Percentiles rank a stretch among this genome's conserved stretches.
These are phyloP conservation scores for Periglandula ipomoeae DNA, from an alignment of 2,329 filamentous ascomycete species.

Conservation along the genomic window DNA sequence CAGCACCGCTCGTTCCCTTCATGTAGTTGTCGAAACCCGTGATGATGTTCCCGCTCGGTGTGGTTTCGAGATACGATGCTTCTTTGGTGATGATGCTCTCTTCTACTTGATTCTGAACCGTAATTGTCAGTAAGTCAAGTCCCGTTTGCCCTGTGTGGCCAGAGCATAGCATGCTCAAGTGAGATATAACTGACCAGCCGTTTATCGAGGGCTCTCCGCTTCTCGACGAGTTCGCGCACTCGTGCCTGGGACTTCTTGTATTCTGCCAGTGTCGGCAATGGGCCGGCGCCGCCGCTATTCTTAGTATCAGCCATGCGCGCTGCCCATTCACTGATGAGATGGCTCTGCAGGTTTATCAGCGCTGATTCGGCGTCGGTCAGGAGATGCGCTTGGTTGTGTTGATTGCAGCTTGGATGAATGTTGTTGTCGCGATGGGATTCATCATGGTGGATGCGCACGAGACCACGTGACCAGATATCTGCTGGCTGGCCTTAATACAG, in stretches of 20 bases:
- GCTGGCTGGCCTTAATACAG: too few species aligned
- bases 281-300: constrained; percentile 14
- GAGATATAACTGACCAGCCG: constrained; percentile 23
- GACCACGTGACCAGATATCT: constrained; percentile 2
- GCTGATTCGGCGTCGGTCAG: not conserved
- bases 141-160: not conserved
- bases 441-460: not conserved
- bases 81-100: constrained; percentile 79
- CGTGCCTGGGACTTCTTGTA: constrained; percentile 41
- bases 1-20: constrained; percentile 65
- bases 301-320: constrained; percentile 27
- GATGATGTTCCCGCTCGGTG: constrained; percentile 86
- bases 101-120: constrained; percentile 42
- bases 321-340: not conserved
- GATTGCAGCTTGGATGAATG: not conserved
- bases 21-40: constrained; percentile 97
- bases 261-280: constrained; percentile 31
- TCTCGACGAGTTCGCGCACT: constrained; percentile 38
- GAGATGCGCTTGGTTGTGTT: not conserved
- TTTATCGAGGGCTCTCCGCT: constrained; percentile 28
- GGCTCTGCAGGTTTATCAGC: not conserved
- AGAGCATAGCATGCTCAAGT: not conserved
- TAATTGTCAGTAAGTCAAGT: constrained; percentile 21
- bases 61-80: constrained; percentile 82
- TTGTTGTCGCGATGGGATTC: not conserved